These are phyloP conservation scores for Luffa aegyptiaca DNA, from an alignment of 306 rosid species.

Conservation along the genomic window DNA sequence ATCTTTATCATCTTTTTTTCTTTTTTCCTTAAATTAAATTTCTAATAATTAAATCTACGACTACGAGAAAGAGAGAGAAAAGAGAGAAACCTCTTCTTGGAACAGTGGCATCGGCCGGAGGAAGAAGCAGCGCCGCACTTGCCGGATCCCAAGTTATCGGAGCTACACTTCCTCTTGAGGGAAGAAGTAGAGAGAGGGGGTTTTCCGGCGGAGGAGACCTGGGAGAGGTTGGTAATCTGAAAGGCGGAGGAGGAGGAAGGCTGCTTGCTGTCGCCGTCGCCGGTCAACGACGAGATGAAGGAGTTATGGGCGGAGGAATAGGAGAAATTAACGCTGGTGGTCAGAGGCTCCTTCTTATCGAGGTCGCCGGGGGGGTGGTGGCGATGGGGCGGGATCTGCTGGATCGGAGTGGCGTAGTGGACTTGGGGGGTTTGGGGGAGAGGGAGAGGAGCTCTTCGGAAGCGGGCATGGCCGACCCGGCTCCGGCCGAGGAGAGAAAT, in stretches of 20 bases:
- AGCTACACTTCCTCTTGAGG: constrained; percentile 71
- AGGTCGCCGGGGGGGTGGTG: constrained; percentile 9
- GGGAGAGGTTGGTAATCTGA: constrained; percentile 56
- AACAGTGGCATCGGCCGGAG: constrained; percentile 58
- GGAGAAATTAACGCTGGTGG: constrained; percentile 46
- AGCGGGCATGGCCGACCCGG: constrained; percentile 85
- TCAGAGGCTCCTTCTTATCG: constrained; percentile 35
- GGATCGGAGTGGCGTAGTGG: constrained; percentile 55
- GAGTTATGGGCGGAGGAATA: constrained; percentile 46
- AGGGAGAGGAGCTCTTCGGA: constrained; percentile 61
- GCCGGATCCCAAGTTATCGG: constrained; percentile 52
- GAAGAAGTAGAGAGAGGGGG: constrained; percentile 65
- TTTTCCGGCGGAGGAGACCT: constrained; percentile 51
- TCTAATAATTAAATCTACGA: background rate
- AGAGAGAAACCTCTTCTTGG: constrained; percentile 53
- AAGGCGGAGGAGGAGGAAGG: constrained; percentile 43
- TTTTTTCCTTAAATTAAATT: background rate
- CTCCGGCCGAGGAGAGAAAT: constrained; percentile 76
- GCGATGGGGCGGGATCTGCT: constrained; percentile 58
- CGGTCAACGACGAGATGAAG: constrained; percentile 60
- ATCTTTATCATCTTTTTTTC: background rate
- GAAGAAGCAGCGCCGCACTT: constrained; percentile 58
- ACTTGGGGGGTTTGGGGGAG: constrained; percentile 1
- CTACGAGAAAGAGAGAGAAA: background rate
- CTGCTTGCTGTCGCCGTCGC: constrained; percentile 41